Conservation (phyloP, 176 grass and related monocot species). For the Ananas comosus region DNA sequence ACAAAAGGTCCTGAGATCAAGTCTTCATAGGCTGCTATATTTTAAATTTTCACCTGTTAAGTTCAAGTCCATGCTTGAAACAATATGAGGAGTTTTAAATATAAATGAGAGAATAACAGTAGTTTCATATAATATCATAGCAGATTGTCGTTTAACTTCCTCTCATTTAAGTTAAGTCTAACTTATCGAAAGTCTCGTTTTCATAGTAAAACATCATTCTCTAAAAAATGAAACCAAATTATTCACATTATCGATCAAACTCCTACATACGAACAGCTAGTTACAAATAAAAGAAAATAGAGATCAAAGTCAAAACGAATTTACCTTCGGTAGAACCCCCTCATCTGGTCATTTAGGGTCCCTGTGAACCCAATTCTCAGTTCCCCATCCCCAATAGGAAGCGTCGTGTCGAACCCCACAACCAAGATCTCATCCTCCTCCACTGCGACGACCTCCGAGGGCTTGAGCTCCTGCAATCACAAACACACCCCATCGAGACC, state of each 20-base stretch:
- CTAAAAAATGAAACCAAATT: not conserved
- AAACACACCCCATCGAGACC: too few relatives aligned
- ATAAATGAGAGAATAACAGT: too few relatives aligned
- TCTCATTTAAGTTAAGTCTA: too few relatives aligned
- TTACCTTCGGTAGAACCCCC: conserved; percentile 74
- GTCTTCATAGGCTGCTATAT: not conserved
- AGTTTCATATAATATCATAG: too few relatives aligned
- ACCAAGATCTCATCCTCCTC: conserved; percentile 56
- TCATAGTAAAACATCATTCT: too few relatives aligned
- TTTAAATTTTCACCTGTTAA: too few relatives aligned
- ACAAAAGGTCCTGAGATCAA: not conserved
- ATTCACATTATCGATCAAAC: too few relatives aligned
- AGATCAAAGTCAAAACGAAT: not conserved
- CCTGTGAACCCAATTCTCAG: conserved; percentile 54
- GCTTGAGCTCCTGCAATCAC: conserved; percentile 23
- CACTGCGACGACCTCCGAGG: conserved; percentile 25
- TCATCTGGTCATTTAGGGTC: conserved; percentile 60
- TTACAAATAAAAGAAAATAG: not conserved
- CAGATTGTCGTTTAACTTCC: too few relatives aligned
- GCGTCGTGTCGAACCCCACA: conserved; percentile 32
- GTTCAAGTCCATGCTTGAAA: not conserved
- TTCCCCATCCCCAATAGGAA: conserved; percentile 41
- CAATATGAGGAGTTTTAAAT: not conserved
- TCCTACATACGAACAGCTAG: not conserved
- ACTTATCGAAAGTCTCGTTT: too few relatives aligned